Evolutionary conservation across 2,329 filamentous ascomycete species (phyloP).

Genomic region (Xylaria sp.): DNA sequence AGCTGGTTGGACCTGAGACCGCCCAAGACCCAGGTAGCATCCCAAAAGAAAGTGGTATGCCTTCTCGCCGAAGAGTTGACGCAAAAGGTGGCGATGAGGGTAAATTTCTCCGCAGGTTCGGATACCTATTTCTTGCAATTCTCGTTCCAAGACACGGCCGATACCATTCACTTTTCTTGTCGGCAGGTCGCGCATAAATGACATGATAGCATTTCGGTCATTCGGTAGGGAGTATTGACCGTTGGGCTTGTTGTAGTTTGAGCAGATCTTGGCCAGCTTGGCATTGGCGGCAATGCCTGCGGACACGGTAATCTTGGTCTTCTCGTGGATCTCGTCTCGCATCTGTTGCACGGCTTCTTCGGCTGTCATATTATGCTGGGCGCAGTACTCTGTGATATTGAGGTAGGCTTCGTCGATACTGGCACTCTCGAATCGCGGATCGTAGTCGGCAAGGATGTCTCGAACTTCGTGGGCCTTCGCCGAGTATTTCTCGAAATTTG

Average conservation of each 20-base stretch:
- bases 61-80: slow-evolving; percentile 88
- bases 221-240: slow-evolving; percentile 83
- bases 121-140: slow-evolving; percentile 87
- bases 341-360: slow-evolving; percentile 81
- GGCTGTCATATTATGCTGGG: slow-evolving; percentile 72
- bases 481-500: slow-evolving; percentile 91
- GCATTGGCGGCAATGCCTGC: slow-evolving; percentile 95
- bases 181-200: slow-evolving; percentile 84
- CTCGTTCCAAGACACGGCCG: slow-evolving; percentile 91
- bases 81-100: slow-evolving; percentile 75
- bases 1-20: slow-evolving; percentile 84
- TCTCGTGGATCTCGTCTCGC: slow-evolving; percentile 78
- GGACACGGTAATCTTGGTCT: slow-evolving; percentile 86
- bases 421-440: slow-evolving; percentile 89
- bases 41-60: slow-evolving; percentile 86
- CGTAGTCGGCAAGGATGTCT: slow-evolving; percentile 84
- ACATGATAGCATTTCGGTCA: slow-evolving; percentile 78
- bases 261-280: slow-evolving; percentile 93
- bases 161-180: slow-evolving; percentile 94
- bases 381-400: slow-evolving; percentile 90
- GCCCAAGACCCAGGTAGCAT: slow-evolving; percentile 85
- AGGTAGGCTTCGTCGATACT: slow-evolving; percentile 97
- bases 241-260: slow-evolving; percentile 96
- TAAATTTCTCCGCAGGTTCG: slow-evolving; percentile 92
- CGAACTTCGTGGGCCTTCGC: slow-evolving; percentile 91